Evolutionary conservation across 208 protist species (phyloP).

Genomic region (Trypanosoma caninum): DNA sequence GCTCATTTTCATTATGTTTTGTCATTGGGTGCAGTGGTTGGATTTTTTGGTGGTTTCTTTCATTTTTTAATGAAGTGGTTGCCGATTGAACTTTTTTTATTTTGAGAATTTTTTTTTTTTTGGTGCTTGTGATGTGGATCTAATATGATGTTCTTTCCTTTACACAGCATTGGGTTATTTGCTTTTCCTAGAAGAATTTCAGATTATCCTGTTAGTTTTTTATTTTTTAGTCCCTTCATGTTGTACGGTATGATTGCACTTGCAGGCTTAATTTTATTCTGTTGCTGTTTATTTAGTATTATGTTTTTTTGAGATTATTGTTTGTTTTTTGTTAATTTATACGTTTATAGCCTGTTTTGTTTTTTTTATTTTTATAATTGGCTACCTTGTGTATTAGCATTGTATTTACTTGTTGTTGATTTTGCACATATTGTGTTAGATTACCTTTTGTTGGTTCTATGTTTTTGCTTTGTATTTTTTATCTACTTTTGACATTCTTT

Average conservation of each 20-base stretch:
- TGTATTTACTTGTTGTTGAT: slow-evolving; percentile 59
- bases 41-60: slow-evolving; percentile 62
- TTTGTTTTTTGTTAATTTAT: slow-evolving; percentile 74
- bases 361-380: slow-evolving; percentile 73
- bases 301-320: slow-evolving; percentile 67
- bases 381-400: slow-evolving; percentile 59
- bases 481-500: slow-evolving; percentile 48
- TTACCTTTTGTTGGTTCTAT: slow-evolving; percentile 62
- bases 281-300: slow-evolving; percentile 51
- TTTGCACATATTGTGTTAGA: slow-evolving; percentile 65
- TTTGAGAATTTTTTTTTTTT: slow-evolving; percentile 63
- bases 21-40: slow-evolving; percentile 55
- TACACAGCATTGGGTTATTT: slow-evolving; percentile 59
- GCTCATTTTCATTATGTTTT: slow-evolving; percentile 67
- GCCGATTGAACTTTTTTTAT: slow-evolving; percentile 58
- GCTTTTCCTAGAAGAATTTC: slow-evolving; percentile 59
- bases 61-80: slow-evolving; percentile 55
- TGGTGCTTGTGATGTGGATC: slow-evolving; percentile 48
- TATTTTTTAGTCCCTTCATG: slow-evolving; percentile 65
- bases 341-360: slow-evolving; percentile 63
- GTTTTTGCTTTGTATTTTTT: slow-evolving; percentile 70
- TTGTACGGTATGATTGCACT: slow-evolving; percentile 53
- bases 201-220: slow-evolving; percentile 64
- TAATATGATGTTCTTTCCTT: slow-evolving; percentile 67
- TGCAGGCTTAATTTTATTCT: slow-evolving; percentile 45